Evolutionary conservation across 129 eudicot genomes (phyloP), one percentile per base, ranked within the genome.

Genomic region (Smallanthus sonchifolius): DNA sequence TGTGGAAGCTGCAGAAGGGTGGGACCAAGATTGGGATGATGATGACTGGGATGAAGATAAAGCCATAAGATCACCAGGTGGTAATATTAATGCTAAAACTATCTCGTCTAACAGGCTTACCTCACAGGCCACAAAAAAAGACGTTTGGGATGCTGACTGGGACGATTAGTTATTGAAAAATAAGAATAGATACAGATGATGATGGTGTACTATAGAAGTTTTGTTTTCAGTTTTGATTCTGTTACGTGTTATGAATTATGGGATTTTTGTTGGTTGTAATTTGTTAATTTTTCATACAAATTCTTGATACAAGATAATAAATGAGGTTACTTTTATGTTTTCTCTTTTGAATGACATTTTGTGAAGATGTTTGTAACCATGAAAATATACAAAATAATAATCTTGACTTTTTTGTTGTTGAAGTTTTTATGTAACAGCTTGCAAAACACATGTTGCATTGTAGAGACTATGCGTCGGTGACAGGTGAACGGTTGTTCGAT

Each of bases 41-140:
- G 87, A 78, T 39, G 82, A 71, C 20, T 89, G 91, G 96, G 91
- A 89, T 55, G 96, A 86, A 48, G 96, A 89, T 45, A 84, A 84
- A 47, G 89, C 84, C 1, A 75, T 86, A 57, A 68, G 75, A 60
- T 84, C 91, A 15, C 83, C 91, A 3, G 81, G 84, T 42, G 86
- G 60, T 45, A 36, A 59, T 28, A 8, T 3, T 24, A 51, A 28
- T 38, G 59, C 49, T 71, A 48, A 13, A 70, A 70, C 52, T 34
- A 64, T 72, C 8, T 72, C 83, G 9, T 79, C 83, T 2, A 72
- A 79, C 2, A 78, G 83, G 7, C 67, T 79, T 19, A 79, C 68
- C 17, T 79, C 78, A 16, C 73, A 73, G 3, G 67, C 56, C 13
- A 42, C 60, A 13, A 79, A 79, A 10, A 71, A 72, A 32, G 83